Evolutionary conservation across 192 early-diverging fungal species (phyloP).

Genomic region (Diversispora eburnea): DNA sequence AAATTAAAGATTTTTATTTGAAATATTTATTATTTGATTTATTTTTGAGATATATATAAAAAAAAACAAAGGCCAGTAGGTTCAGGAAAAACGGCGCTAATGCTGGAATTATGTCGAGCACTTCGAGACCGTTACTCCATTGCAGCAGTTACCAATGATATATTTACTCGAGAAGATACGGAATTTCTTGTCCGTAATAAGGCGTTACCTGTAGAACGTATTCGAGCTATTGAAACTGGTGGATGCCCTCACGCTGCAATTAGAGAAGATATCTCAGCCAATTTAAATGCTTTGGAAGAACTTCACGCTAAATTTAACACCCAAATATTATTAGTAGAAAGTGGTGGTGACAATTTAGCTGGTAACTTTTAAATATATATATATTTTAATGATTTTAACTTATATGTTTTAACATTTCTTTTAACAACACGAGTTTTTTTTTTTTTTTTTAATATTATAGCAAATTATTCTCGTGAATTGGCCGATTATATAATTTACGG

Average conservation of each 20-base stretch:
- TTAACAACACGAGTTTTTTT: not conserved
- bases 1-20: not conserved
- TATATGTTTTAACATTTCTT: not conserved
- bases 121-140: constrained; percentile 80
- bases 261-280: constrained; percentile 94
- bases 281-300: constrained; percentile 82
- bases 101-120: constrained; percentile 84
- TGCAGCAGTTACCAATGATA: constrained; percentile 95
- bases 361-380: not conserved
- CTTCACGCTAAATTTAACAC: constrained; percentile 83
- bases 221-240: constrained; percentile 92
- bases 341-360: constrained; percentile 91
- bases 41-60: constrained; percentile 21
- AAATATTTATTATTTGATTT: not conserved
- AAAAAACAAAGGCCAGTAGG: constrained; percentile 72
- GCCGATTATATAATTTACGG: constrained; percentile 94
- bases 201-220: constrained; percentile 83
- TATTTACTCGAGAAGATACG: constrained; percentile 95
- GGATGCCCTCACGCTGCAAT: constrained; percentile 96
- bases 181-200: constrained; percentile 90
- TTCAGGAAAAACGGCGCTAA: constrained; percentile 89
- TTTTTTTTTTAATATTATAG: constrained; percentile 27
- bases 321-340: constrained; percentile 85
- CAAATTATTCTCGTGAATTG: constrained; percentile 71
- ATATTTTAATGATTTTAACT: not conserved